Base-by-base conservation (phyloP, 345 rosid species). In the Camelina sativa region DNA sequence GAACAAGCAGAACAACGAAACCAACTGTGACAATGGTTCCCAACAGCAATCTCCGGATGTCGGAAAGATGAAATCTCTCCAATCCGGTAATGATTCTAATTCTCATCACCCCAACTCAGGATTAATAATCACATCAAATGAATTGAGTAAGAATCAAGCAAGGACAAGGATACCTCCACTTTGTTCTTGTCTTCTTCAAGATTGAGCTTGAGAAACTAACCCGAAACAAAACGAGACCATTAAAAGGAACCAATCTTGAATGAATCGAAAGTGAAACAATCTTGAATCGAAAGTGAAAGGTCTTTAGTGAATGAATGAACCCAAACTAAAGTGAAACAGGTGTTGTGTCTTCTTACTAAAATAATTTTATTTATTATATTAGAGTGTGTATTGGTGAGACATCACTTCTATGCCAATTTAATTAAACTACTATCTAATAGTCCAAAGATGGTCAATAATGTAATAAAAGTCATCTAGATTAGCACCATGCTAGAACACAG, bases 21-120 rank as follows among this genome's bases (percentile, higher is more conserved):
- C 86, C 72, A 15, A 64, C 82, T 46, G 82, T 38, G 15, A 80
- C 66, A n/a, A 82, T 56, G 19, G 87, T 56, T 23, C 80, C 74
- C 0, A 23, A 52, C 68, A 87, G 67, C 75, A 84, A 59, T 72
- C 86, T 88, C 65, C 92, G 56, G 59, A 83, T 79, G 61, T 76
- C 82, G n/a, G 75, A 79, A 30, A 52, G 82, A 60, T 76, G 79
- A 22, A 80, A 57, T 58, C 84, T 78, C 66, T 43, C 80, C 47
- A 74, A 48, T 46, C 52, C 25, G 25, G 54, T 63, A 72, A 54
- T 11, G 3, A 81, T 46, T 40, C 71, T 13, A 5, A 43, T 12
- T 43, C 48, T 43, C 48, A 43, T 82, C 92, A 87, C 86, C 41
- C 22, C 75, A 16, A 30, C 7, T 55, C 4, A 4, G 13, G 25